phyloP scores from a whole-genome alignment of 2,329 filamentous ascomycete species.

The Colletotrichum nymphaeae region DNA sequence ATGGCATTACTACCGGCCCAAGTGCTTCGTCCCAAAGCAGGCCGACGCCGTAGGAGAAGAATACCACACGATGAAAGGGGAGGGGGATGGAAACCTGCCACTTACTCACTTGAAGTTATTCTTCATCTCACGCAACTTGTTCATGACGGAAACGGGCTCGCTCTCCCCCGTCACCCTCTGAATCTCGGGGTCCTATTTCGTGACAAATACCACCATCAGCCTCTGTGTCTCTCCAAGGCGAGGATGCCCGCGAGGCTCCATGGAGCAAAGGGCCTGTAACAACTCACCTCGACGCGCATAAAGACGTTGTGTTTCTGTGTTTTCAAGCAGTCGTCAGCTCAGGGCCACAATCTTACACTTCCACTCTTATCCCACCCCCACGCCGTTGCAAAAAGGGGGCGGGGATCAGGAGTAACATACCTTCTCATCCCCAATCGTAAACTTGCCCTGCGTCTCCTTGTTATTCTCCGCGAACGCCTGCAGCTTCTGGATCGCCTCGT shows the following conservation, averaged over 20 bases:
- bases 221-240: too few relatives aligned
- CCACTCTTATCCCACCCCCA: too few relatives aligned
- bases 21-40: neutral
- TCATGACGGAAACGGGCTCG: slow-evolving; percentile 86
- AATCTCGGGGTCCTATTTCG: slow-evolving; percentile 77
- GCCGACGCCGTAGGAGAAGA: neutral
- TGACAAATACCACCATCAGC: too few relatives aligned
- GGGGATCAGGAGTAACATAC: slow-evolving; percentile 53
- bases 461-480: slow-evolving; percentile 82
- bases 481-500: slow-evolving; percentile 80
- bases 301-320: slow-evolving; percentile 91
- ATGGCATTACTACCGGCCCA: neutral
- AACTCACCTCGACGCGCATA: slow-evolving; percentile 83
- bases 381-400: neutral
- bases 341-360: too few relatives aligned
- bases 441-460: slow-evolving; percentile 91
- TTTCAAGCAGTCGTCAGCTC: slow-evolving; percentile 22
- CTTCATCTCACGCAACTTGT: slow-evolving; percentile 89
- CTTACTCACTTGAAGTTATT: slow-evolving; percentile 75
- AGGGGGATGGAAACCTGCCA: slow-evolving; percentile 30
- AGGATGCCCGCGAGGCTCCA: neutral
- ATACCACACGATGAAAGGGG: neutral
- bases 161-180: slow-evolving; percentile 86
- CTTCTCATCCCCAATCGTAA: slow-evolving; percentile 98
- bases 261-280: neutral